Evolutionary conservation across 495 filamentous ascomycete genomes (phyloP), one percentile per base, ranked within the genome.

Genomic region (Rhizodiscina lignyota): DNA sequence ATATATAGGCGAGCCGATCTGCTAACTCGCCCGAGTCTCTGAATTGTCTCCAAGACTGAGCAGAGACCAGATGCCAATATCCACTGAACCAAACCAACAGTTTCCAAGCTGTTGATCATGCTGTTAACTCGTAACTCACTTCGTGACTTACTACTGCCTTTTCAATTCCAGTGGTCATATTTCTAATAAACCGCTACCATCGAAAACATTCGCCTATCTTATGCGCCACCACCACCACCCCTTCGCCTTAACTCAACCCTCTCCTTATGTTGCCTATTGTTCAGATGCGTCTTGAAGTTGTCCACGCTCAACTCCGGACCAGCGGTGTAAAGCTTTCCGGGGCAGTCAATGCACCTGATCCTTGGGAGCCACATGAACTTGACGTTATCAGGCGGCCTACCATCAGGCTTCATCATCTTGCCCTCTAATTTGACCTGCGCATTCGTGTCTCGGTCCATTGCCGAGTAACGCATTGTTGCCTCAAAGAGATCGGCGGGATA

Each of bases 241-340:
- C 56, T 37, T 41, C 77, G 59, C n/a, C n/a, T n/a, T 41, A 59
- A 56, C 51, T 78, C 73, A 19, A 92, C 84, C 39, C 63, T 70
- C 48, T 81, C 70, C 49, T 77, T 73, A 60, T 94, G 89, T 16
- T 66, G 54, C 24, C 72, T 58, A 55, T 91, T 89, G 45, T 70
- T 77, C n/a, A 92, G 60, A 58, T 94, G 85, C 4, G 87, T 74
- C 56, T 87, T 77, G 38, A 94, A 94, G 48, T 89, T 85, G n/a
- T 75, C 74, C 8, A 84, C 77, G 0, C 84, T 83, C 49, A 66
- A 74, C 17, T 72, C 82, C 0, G 87, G 86, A 0, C 81, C 79
- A 1, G 83, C 78, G 0, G 79, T 93, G 52, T 97, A 97, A 21
- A 92, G 59, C 52, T 94, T 94, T 22, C 84, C 83, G 2, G 87